Evolutionary conservation across 371 early-diverging fungal species (phyloP), one percentile per base, ranked within the genome.

Genomic region (Scutellospora calospora): DNA sequence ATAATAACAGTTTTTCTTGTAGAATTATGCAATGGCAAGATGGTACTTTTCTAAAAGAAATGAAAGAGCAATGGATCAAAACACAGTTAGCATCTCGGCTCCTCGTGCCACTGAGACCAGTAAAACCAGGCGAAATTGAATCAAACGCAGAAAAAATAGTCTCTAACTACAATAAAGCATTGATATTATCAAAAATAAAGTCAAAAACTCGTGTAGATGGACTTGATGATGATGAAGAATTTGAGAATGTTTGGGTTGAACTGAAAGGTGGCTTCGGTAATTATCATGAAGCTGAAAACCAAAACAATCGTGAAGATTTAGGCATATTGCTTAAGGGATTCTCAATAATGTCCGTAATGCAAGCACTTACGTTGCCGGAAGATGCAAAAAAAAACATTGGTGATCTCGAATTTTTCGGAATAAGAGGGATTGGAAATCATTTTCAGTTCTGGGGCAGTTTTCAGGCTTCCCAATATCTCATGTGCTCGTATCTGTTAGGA

Each of bases 361-460:
- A 75, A 27, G 76, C 76, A 38, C 41, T 75, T 38, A 54, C 60
- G 35, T 38, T 75, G 38, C 76, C 59, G n/a, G 76, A 75, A 38
- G 75, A 75, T 55, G 75, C 75, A 57, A 75, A 75, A 33, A 57
- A 75, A 11, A 75, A 16, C 12, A 75, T 75, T 60, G 20, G 59
- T n/a, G 41, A 57, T 11, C 25, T 75, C 22, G 76, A 75, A 75
- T 75, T 75, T 27, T 75, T 75, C 33, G 76, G 59, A n/a, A 60
- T 75, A 75, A 75, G 76, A 75, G 38, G 76, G 14, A 75, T 75
- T 41, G 76, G 60, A 75, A 75, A 75, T 38, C 60, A 75, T 27
- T 75, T 59, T 41, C 35, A 75, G 41, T 75, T 75, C 22, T 75
- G 57, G 59, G 60, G 75, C 2, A 35, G 75, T 59, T 12, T 75